Evolutionary conservation across 2,329 filamentous ascomycete species (phyloP).

Genomic region (Colletotrichum nymphaeae): DNA sequence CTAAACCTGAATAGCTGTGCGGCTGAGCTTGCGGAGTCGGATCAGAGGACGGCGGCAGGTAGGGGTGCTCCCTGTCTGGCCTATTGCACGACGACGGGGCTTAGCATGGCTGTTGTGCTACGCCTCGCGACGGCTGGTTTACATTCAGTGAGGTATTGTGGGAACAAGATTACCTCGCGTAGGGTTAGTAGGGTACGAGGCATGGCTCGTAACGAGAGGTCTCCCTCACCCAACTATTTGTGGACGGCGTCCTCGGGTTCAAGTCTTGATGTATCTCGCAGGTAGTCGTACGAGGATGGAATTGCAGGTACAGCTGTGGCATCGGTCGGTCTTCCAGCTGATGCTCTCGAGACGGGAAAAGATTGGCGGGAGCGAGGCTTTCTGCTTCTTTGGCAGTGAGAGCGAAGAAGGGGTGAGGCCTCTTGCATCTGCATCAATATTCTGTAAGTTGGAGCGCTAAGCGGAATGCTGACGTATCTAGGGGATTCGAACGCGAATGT

Average conservation of each 20-base stretch:
- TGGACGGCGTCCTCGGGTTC: background rate
- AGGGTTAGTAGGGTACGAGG: background rate
- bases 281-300: background rate
- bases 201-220: background rate
- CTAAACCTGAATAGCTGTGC: conserved; percentile 19
- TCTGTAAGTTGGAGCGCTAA: background rate
- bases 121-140: conserved; percentile 12
- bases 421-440: conserved; percentile 8
- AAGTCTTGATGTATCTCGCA: background rate
- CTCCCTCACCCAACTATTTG: background rate
- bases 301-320: background rate
- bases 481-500: background rate
- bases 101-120: conserved; percentile 32
- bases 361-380: background rate
- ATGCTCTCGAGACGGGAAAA: background rate
- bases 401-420: background rate
- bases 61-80: conserved; percentile 21
- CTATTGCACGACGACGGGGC: conserved; percentile 20
- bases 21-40: conserved; percentile 27
- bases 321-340: background rate
- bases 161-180: background rate
- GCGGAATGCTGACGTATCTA: background rate
- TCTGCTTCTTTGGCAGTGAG: background rate
- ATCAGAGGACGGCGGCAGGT: conserved; percentile 23
- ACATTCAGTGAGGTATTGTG: background rate